These are phyloP conservation scores for Plasmopara viticola DNA, from an alignment of 352 stramenopile species.

Conservation along the genomic window DNA sequence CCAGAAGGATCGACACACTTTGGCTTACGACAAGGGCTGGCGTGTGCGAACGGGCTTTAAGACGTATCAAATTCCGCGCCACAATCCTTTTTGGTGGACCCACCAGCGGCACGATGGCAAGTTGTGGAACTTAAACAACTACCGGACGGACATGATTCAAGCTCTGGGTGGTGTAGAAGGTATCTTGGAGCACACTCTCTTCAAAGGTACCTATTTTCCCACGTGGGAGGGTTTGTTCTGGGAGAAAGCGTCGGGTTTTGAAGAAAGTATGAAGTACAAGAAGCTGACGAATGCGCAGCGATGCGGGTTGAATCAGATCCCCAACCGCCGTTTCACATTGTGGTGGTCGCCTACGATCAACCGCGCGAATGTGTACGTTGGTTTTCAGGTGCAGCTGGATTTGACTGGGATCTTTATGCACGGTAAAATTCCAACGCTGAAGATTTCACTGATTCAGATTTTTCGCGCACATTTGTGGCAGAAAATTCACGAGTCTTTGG, in stretches of 20 bases:
- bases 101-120: conserved; percentile 98
- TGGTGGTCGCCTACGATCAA: conserved; percentile 99
- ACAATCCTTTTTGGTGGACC: conserved; percentile 99
- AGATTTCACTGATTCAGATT: conserved; percentile 97
- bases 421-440: conserved; percentile 99
- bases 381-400: conserved; percentile 99
- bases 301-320: conserved; percentile 99
- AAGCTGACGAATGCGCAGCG: conserved; percentile 99
- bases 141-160: conserved; percentile 99
- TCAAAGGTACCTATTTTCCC: conserved; percentile 99
- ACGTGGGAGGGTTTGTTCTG: conserved; percentile 99
- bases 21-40: conserved; percentile 99
- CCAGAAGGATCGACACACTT: conserved; percentile 97
- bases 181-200: conserved; percentile 99
- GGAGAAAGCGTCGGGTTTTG: conserved; percentile 97
- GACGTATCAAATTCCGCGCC: conserved; percentile 95
- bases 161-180: conserved; percentile 98
- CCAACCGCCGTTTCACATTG: conserved; percentile 99
- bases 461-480: conserved; percentile 99
- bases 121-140: conserved; percentile 99
- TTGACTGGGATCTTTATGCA: conserved; percentile 99
- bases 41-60: conserved; percentile 98
- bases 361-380: conserved; percentile 99
- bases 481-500: conserved; percentile 99
- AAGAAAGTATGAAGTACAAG: conserved; percentile 98